These are phyloP conservation scores for Albugo laibachii DNA, from an alignment of 352 stramenopile species.

Conservation along the genomic window DNA sequence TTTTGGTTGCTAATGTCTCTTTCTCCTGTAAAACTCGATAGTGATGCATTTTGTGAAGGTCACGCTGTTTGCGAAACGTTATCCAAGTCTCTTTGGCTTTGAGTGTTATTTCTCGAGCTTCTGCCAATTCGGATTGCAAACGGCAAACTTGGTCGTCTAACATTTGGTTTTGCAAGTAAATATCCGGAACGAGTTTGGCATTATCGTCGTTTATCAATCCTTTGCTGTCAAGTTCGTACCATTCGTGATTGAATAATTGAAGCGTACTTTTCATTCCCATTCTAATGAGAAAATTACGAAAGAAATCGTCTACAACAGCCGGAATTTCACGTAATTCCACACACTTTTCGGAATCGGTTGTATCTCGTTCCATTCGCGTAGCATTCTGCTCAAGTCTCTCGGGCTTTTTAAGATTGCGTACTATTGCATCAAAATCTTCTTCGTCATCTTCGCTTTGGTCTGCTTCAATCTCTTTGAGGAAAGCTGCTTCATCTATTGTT, in stretches of 20 bases:
- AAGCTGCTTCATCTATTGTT: constrained; percentile 13
- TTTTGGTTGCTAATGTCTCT: constrained; percentile 78
- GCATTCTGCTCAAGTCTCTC: constrained; percentile 2
- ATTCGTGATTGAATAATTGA: constrained; percentile 91
- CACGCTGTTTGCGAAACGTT: constrained; percentile 88
- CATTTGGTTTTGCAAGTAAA: constrained; percentile 86
- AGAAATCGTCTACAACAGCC: constrained; percentile 86
- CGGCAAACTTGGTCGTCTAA: constrained; percentile 81
- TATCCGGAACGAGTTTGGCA: constrained; percentile 82
- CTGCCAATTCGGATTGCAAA: constrained; percentile 66
- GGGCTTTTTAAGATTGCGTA: constrained; percentile 6
- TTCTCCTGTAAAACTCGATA: constrained; percentile 91
- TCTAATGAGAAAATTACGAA: constrained; percentile 92
- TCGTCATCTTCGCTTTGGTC: constrained; percentile 46
- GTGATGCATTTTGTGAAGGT: constrained; percentile 93
- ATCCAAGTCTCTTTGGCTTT: constrained; percentile 87
- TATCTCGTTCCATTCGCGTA: not conserved
- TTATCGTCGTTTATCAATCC: constrained; percentile 82
- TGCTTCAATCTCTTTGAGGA: not conserved
- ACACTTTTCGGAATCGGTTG: constrained; percentile 13
- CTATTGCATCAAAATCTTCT: constrained; percentile 48
- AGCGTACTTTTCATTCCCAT: constrained; percentile 76
- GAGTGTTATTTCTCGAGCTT: constrained; percentile 76
- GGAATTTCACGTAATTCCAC: constrained; percentile 9
- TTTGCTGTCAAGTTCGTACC: constrained; percentile 88